phyloP scores from a whole-genome alignment of 2,329 filamentous ascomycete genomes.

The Talaromyces sp. region DNA sequence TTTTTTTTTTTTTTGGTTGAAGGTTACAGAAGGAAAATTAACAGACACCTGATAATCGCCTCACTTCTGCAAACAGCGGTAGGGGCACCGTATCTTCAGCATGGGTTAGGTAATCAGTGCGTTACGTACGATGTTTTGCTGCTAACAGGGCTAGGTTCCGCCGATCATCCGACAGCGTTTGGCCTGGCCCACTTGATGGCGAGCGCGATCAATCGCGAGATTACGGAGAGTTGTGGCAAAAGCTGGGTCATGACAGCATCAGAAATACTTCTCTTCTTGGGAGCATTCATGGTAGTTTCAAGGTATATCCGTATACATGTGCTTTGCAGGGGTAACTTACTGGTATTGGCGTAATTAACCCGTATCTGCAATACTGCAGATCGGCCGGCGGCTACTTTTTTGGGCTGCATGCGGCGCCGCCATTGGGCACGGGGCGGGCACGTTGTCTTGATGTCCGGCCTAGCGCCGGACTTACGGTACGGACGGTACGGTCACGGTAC shows the following conservation, averaged over 20 bases:
- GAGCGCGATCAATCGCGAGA: neutral
- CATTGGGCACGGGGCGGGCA: neutral
- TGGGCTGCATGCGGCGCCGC: neutral
- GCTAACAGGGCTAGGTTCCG: conserved; percentile 17
- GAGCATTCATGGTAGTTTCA: neutral
- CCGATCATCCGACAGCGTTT: conserved; percentile 20
- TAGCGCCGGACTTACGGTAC: neutral
- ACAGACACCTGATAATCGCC: neutral
- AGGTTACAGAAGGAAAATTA: neutral
- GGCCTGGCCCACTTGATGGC: neutral
- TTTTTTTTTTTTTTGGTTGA: too few relatives aligned
- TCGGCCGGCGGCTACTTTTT: neutral
- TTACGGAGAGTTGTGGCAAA: too few relatives aligned
- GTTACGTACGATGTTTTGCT: conserved; percentile 3
- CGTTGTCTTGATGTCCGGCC: neutral
- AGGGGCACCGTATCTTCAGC: neutral
- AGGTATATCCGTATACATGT: neutral
- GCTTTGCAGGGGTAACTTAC: neutral
- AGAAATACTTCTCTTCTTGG: too few relatives aligned
- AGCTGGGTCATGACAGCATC: too few relatives aligned
- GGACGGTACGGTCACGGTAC: neutral
- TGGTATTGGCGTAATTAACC: neutral
- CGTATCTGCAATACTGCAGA: neutral
- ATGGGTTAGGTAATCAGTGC: neutral
- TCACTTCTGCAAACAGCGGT: neutral